Evolutionary conservation across 208 protist species (phyloP), one percentile per base, ranked within the genome.

Genomic region (Acanthamoeba healyi): DNA sequence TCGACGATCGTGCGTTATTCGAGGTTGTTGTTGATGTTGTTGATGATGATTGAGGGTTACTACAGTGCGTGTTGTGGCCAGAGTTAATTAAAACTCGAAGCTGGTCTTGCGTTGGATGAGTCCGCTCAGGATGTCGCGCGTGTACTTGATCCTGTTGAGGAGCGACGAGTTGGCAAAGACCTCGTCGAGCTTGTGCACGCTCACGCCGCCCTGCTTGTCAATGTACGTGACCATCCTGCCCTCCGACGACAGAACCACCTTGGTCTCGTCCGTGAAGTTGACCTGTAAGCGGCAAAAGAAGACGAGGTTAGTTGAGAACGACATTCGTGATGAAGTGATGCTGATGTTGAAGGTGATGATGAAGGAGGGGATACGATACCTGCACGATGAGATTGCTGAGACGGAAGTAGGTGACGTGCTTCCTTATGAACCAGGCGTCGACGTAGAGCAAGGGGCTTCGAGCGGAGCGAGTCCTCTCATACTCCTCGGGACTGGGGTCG

Each of bases 321-420:
- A 98, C 6, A 6, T 6, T 19, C 10, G 49, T 54, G 49, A 54
- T 6, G 10, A 54, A 54, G 10, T 19, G 10, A 54, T 19, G 49
- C 49, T 54, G 82, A 90, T 22, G 82, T 24, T 51, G 49, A 70
- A 32, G 74, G 29, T 65, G n/a, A 44, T n/a, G n/a, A n/a, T n/a
- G n/a, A n/a, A n/a, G n/a, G n/a, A n/a, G n/a, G n/a, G n/a, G n/a
- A n/a, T n/a, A n/a, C n/a, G n/a, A n/a, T n/a, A 99, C 98, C 97
- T 99, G 99, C 81, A 99, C 96, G 24, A 97, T 98, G 88, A 98
- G 98, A 94, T 99, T 98, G 58, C 96, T 99, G 26, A 99, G 97
- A 56, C 98, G 98, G 89, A 99, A 99, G 29, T 99, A 97, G 38
- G 99, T 98, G 65, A 98, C 98, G 44, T 98, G 96, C 44, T 96